A percentile compares a stretch with the other conserved stretches of the same genome.
Conservation (phyloP, 345 rosid genomes). For the Gossypium thurberi region DNA sequence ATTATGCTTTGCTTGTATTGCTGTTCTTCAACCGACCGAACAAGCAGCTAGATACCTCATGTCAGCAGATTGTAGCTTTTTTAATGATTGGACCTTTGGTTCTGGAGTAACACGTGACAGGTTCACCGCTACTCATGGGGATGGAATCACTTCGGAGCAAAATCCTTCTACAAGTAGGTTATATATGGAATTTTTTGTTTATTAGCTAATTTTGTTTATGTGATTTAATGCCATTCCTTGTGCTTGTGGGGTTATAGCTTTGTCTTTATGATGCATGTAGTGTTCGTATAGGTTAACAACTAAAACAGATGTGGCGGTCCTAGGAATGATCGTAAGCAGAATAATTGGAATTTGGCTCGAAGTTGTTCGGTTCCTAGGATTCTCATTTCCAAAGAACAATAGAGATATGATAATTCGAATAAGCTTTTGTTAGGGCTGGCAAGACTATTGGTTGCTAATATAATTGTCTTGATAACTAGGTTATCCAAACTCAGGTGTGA, state of each 20-base stretch:
- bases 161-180: conserved; percentile 41
- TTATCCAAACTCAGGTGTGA: not conserved
- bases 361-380: not conserved
- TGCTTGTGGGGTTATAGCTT: not conserved
- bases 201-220: not conserved
- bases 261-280: not conserved
- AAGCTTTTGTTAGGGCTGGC: not conserved
- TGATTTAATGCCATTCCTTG: not conserved
- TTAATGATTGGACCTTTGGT: conserved; percentile 72
- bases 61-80: conserved; percentile 90
- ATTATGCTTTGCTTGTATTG: conserved; percentile 76
- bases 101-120: conserved; percentile 40
- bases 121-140: conserved; percentile 20
- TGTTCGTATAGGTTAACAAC: not conserved
- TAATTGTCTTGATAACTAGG: not conserved
- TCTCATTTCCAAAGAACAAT: not conserved
- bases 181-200: conserved; percentile 1
- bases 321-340: not conserved
- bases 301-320: not conserved
- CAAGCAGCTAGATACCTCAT: conserved; percentile 73
- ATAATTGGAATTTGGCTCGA: not conserved
- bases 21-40: conserved; percentile 77
- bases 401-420: not conserved
- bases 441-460: not conserved
- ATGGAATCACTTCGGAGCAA: conserved; percentile 25